phyloP scores from a whole-genome alignment of 2,329 filamentous ascomycete species.

The Scedosporium apiospermum region DNA sequence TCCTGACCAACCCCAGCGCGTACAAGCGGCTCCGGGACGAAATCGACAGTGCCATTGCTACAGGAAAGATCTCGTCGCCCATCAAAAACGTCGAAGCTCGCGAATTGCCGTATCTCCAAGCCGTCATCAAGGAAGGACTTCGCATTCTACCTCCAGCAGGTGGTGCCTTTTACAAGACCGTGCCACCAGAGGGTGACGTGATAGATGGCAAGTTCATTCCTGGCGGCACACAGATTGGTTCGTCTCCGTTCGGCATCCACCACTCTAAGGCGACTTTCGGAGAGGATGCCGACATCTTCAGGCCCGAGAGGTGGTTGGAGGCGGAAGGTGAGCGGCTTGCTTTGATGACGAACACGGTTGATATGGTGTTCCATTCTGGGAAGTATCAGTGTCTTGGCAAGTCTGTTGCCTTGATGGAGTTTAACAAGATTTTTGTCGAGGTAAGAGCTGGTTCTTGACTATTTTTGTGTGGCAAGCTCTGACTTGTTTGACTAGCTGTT shows the following conservation, averaged over 20 bases:
- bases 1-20: slow-evolving; percentile 38
- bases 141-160: slow-evolving; percentile 34
- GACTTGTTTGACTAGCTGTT: neutral
- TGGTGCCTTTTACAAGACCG: slow-evolving; percentile 22
- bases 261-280: slow-evolving; percentile 26
- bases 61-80: slow-evolving; percentile 16
- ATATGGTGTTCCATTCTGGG: slow-evolving; percentile 33
- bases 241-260: slow-evolving; percentile 30
- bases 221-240: slow-evolving; percentile 34
- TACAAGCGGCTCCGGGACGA: slow-evolving; percentile 38
- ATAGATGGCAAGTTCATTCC: slow-evolving; percentile 32
- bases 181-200: slow-evolving; percentile 26
- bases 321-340: slow-evolving; percentile 22
- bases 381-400: slow-evolving; percentile 34
- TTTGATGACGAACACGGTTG: slow-evolving; percentile 26
- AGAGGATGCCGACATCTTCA: slow-evolving; percentile 29
- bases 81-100: slow-evolving; percentile 26
- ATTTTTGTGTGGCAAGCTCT: neutral
- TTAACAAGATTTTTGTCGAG: slow-evolving; percentile 34
- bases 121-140: slow-evolving; percentile 36
- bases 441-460: slow-evolving; percentile 13
- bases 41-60: slow-evolving; percentile 25
- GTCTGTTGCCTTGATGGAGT: slow-evolving; percentile 31
- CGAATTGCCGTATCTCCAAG: slow-evolving; percentile 36
- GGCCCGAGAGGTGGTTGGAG: slow-evolving; percentile 38